Percentiles rank a stretch among this genome's conserved stretches.
phyloP scores from a whole-genome alignment of 2,329 filamentous ascomycete genomes.

The Keithomyces neogunnii region DNA sequence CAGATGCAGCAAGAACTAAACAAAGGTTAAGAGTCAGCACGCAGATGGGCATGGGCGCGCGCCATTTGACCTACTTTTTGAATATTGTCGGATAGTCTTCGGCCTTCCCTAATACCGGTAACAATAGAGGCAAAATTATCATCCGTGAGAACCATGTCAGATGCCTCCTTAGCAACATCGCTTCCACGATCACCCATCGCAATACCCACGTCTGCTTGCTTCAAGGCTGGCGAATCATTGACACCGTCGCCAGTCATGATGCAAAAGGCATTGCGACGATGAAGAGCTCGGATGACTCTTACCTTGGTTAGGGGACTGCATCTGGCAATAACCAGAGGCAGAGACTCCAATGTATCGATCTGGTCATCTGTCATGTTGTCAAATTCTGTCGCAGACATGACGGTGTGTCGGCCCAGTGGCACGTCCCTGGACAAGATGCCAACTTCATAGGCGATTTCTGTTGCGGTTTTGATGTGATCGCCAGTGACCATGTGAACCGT shows the following conservation, averaged over 20 bases:
- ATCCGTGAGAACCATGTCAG: slow-evolving; percentile 81
- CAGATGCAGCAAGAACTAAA: slow-evolving; percentile 54
- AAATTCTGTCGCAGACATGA: slow-evolving; percentile 56
- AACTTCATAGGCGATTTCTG: slow-evolving; percentile 56
- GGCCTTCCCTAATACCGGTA: slow-evolving; percentile 62
- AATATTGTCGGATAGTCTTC: slow-evolving; percentile 64
- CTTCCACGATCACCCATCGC: slow-evolving; percentile 65
- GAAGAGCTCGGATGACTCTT: slow-evolving; percentile 67
- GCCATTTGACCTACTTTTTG: slow-evolving; percentile 47
- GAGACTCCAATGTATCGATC: slow-evolving; percentile 50
- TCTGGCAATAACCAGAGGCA: slow-evolving; percentile 61
- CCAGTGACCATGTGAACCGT: slow-evolving; percentile 63
- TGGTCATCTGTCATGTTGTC: slow-evolving; percentile 53
- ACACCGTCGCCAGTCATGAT: slow-evolving; percentile 72
- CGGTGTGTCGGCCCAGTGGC: slow-evolving; percentile 30
- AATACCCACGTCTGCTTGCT: slow-evolving; percentile 66
- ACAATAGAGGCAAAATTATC: slow-evolving; percentile 81
- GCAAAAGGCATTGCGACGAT: slow-evolving; percentile 58
- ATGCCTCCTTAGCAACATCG: slow-evolving; percentile 71
- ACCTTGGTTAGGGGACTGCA: slow-evolving; percentile 66
- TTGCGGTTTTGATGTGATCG: slow-evolving; percentile 60
- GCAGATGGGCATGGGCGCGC: neutral
- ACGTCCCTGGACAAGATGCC: slow-evolving; percentile 43
- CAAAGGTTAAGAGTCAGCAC: neutral
- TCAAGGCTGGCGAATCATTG: slow-evolving; percentile 66